phyloP scores from a whole-genome alignment of 768 basidiomycete genomes.

The Russula dissimulans region DNA sequence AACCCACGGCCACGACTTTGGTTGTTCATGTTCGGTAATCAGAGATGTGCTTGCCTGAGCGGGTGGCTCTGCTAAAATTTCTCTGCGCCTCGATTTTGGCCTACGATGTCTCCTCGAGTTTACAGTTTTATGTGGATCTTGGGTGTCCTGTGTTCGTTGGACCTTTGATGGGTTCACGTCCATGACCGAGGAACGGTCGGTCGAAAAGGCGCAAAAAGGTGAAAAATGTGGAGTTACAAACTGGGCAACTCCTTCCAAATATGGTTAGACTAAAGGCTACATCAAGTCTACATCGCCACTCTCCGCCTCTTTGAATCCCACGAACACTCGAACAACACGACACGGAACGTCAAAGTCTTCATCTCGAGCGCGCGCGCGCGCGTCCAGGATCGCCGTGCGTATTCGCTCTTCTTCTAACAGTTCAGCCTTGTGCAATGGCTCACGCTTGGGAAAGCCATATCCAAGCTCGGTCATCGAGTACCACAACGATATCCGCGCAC shows the following conservation, averaged over 20 bases:
- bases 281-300: conserved; percentile 3
- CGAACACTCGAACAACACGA: conserved; percentile 51
- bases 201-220: no score
- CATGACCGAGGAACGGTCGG: neutral
- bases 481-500: conserved; percentile 54
- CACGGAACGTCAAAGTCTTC: conserved; percentile 45
- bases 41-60: conserved; percentile 20
- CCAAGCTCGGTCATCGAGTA: conserved; percentile 49
- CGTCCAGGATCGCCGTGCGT: conserved; percentile 51
- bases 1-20: conserved; percentile 53
- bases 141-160: neutral
- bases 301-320: conserved; percentile 41
- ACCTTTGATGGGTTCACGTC: neutral
- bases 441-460: conserved; percentile 49
- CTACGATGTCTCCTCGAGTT: conserved; percentile 20
- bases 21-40: conserved; percentile 7
- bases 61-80: conserved; percentile 23
- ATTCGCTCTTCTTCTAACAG: conserved; percentile 57
- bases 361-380: conserved; percentile 38
- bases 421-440: conserved; percentile 60
- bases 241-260: conserved; percentile 11
- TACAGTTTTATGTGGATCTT: neutral
- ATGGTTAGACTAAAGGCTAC: conserved; percentile 2
- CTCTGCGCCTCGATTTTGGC: conserved; percentile 33
- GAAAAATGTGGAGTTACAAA: neutral